Evolutionary conservation across 169 alveolate species (phyloP), one percentile per base, ranked within the genome.

Genomic region (Plasmodium fragile): DNA sequence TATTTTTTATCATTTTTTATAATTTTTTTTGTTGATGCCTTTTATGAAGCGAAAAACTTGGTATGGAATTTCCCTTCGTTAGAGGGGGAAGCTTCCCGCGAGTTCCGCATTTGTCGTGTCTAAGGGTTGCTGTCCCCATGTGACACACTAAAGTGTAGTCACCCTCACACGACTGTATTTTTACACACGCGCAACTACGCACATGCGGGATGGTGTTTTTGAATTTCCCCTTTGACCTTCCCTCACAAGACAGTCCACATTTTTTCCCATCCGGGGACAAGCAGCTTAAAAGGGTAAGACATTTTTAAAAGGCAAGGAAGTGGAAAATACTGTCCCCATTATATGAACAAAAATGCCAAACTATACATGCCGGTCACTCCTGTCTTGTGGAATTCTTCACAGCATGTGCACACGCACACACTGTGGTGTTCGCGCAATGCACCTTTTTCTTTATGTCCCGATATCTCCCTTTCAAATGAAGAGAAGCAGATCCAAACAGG

Each of bases 1-100:
- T 82, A 82, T 80, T 52, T 45, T 80, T 80, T 80, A 82, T 82
- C 81, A 65, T 82, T 82, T 81, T 81, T 25, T 49, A 10, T 75
- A 13, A 3, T 34, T 78, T 36, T 13, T 79, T 18, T 79, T n/a
- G 25, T 25, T 7, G 25, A 13, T n/a, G 28, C 59, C n/a, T n/a
- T 16, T 8, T 45, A 25, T 79, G 53, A 79, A 45, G 59, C 18
- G 75, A 49, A 45, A 49, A 28, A 49, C 85, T 41, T 49, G 70
- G 43, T 8, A 22, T n/a, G 43, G 8, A 22, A 65, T 22, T 65
- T 65, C 39, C 75, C 10, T 6, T 6, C 39, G n/a, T 65, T 6
- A 10, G 30, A 65, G 39, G 25, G 13, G 13, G 6, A 65, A 22
- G 36, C 75, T 28, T 65, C 75, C 16, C 75, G n/a, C 34, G 75